Evolutionary conservation across 352 stramenopile genomes (phyloP).

Genomic region (Paralagenidium karlingii): DNA sequence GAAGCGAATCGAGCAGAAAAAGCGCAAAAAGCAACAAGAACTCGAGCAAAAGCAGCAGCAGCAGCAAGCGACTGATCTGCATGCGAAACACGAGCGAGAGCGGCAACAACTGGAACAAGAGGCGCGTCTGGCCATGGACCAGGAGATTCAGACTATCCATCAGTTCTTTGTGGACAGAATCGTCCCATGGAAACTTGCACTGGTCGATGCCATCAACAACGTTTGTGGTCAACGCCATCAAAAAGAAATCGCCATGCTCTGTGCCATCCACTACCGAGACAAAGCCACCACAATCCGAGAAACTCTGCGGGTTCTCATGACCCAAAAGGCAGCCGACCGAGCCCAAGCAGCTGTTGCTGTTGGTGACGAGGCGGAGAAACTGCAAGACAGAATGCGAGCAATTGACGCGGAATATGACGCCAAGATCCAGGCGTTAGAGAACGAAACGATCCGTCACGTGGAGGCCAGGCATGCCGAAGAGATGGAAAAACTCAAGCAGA

Average conservation of each 20-base stretch:
- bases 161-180: conserved; percentile 36
- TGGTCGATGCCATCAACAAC: conserved; percentile 39
- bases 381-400: conserved; percentile 8
- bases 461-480: conserved; percentile 13
- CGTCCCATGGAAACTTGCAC: conserved; percentile 29
- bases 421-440: conserved; percentile 21
- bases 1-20: conserved; percentile 1
- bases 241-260: conserved; percentile 21
- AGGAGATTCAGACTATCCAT: conserved; percentile 35
- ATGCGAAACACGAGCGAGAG: conserved; percentile 3
- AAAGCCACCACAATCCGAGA: conserved; percentile 13
- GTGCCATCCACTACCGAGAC: conserved; percentile 12
- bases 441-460: conserved; percentile 8
- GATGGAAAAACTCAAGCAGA: conserved; percentile 19
- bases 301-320: conserved; percentile 20
- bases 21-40: background rate
- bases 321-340: conserved; percentile 35
- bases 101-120: conserved; percentile 5
- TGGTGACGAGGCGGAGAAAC: conserved; percentile 3
- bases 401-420: conserved; percentile 30
- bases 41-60: conserved; percentile 2
- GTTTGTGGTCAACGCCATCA: conserved; percentile 43
- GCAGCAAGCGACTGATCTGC: conserved; percentile 20
- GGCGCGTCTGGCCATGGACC: conserved; percentile 1
- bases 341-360: conserved; percentile 22